These are phyloP conservation scores for Alopecurus myosuroides DNA, from an alignment of 176 grass and related monocot species.

Conservation along the genomic window DNA sequence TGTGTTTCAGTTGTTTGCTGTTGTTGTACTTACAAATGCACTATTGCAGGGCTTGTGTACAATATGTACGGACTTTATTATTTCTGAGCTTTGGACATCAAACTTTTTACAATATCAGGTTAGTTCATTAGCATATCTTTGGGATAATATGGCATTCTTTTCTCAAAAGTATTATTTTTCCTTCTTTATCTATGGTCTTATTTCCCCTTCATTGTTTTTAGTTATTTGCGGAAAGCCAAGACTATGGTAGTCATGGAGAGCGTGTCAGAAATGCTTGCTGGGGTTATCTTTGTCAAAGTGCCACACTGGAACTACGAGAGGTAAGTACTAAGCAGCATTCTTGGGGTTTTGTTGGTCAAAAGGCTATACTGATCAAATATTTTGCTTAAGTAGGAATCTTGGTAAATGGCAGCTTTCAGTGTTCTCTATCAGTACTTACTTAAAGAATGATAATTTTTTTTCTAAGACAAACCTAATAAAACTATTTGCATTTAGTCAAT, in stretches of 20 bases:
- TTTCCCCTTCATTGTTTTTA: constrained; percentile 6
- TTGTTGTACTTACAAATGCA: constrained; percentile 10
- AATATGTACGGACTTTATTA: constrained; percentile 99
- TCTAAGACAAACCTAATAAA: not conserved
- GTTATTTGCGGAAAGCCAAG: constrained; percentile 98
- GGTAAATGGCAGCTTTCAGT: not conserved
- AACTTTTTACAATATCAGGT: constrained; percentile 96
- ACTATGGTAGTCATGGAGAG: constrained; percentile 90
- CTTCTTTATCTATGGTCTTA: not conserved
- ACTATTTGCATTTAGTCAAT: not conserved
- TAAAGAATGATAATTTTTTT: not conserved
- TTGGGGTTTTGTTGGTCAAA: not conserved
- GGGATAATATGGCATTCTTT: not conserved
- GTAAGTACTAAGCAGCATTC: constrained; percentile 28
- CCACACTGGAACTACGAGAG: constrained; percentile 81
- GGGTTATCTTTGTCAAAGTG: constrained; percentile 99
- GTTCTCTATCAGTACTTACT: not conserved
- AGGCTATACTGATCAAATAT: not conserved
- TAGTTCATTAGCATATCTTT: not conserved
- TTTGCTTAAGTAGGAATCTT: not conserved
- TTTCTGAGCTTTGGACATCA: constrained; percentile 91
- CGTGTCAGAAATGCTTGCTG: constrained; percentile 96
- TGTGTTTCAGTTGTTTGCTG: not conserved
- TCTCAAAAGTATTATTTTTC: not conserved
- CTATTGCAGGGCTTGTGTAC: constrained; percentile 82